A percentile compares a stretch with the other conserved stretches of the same genome.
These are phyloP conservation scores for Alternaria sp. DNA, from an alignment of 2,329 filamentous ascomycete species.

Conservation along the genomic window DNA sequence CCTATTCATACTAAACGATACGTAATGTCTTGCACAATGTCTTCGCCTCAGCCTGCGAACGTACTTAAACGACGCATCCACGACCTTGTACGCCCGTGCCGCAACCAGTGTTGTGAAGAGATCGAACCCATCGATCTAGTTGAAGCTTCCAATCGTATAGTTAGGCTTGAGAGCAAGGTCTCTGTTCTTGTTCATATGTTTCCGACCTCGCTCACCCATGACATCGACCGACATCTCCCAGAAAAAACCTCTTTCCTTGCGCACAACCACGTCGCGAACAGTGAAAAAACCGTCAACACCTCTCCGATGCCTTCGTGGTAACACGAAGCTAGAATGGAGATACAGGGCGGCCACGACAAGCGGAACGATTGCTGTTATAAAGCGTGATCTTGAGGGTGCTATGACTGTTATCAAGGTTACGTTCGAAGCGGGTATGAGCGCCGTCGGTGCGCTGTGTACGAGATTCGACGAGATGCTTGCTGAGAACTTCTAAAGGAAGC, in stretches of 20 bases:
- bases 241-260: background rate
- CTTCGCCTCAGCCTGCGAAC: constrained; percentile 5
- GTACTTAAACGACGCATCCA: constrained; percentile 23
- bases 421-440: background rate
- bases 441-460: constrained; percentile 1
- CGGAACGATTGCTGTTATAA: constrained; percentile 8
- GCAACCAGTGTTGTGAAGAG: constrained; percentile 8
- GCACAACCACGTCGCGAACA: background rate
- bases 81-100: constrained; percentile 17
- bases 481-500: constrained; percentile 1
- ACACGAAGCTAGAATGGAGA: constrained; percentile 10
- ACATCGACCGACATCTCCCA: background rate
- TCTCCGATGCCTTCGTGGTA: constrained; percentile 1
- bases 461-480: constrained; percentile 6
- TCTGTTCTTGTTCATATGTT: background rate
- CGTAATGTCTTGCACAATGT: background rate
- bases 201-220: rapidly evolving
- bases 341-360: background rate
- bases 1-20: too few species aligned
- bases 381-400: constrained; percentile 2
- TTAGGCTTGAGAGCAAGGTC: constrained; percentile 5
- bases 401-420: constrained; percentile 12
- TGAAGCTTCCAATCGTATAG: background rate
- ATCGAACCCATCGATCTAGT: background rate
- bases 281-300: background rate